Base-by-base conservation (phyloP, 2,329 filamentous ascomycete species). In the Falciphora oryzae region DNA sequence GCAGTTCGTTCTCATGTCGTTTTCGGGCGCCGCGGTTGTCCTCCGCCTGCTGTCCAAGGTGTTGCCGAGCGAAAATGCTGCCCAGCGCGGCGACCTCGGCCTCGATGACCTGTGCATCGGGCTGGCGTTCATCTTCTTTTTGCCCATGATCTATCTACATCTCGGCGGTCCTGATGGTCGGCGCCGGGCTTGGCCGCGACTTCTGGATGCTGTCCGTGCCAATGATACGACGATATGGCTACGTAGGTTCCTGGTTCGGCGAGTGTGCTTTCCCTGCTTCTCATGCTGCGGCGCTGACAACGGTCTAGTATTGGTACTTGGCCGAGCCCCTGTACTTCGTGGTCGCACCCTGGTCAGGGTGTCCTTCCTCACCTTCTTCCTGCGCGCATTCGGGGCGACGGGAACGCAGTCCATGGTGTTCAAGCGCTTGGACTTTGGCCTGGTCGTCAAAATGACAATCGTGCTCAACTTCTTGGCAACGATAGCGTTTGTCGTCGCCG, bases 131-230 rank as follows among this genome's bases (percentile, higher is more conserved):
- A 29, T n/a, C 16, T 32, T 60, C 29, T 29, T 60, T 1, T 4
- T 60, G 22, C 58, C 58, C 14, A 60, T n/a, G 28, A 38, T n/a
- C 58, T 16, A 38, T n/a, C 58, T 16, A 38, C 14, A 6, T 60
- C 27, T 18, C 18, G 16, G 58, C 29, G 18, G 22, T 16, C 18
- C 31, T 60, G 29, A 38, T 60, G 29, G 58, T 60, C 58, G 35
- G 14, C 29, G 35, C 31, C 58, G 58, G 58, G 35, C 58, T 60
- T 2, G 60, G 60, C 25, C 60, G 60, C n/a, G 60, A 61, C 32
- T 6, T 61, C 8, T 61, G 60, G 60, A 61, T 25, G 32, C 32
- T 61, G 2, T 13, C 10, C 32, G 8, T 29, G 16, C 16, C 5
- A 10, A 11, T 38, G 35, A 6, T 60, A 6, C 31, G 18, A 18